A percentile compares a stretch with the other conserved stretches of the same genome.
These are phyloP conservation scores for Candida neerlandica DNA, from an alignment of 1,139 yeast genomes.

Conservation along the genomic window DNA sequence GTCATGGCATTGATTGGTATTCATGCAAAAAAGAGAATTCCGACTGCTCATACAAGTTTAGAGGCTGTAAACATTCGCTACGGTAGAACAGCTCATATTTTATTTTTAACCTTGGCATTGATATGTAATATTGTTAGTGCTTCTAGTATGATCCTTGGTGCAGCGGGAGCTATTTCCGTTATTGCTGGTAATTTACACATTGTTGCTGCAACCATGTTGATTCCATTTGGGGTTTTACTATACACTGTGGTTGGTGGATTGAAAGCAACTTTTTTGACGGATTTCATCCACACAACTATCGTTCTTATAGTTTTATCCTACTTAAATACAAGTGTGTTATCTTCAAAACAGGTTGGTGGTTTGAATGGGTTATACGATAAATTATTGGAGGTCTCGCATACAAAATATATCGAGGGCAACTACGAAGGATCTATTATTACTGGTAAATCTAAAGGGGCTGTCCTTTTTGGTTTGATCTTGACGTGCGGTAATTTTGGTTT, in stretches of 20 bases:
- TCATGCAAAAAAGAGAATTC: conserved; percentile 34
- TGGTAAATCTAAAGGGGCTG: conserved; percentile 35
- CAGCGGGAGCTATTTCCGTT: conserved; percentile 36
- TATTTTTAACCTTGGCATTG: conserved; percentile 34
- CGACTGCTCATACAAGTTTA: conserved; percentile 31
- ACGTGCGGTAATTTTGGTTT: conserved; percentile 35
- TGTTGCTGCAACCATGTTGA: conserved; percentile 34
- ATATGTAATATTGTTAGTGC: conserved; percentile 35
- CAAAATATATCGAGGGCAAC: conserved; percentile 31
- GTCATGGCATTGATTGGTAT: conserved; percentile 32
- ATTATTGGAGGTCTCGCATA: conserved; percentile 19
- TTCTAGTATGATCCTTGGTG: conserved; percentile 40
- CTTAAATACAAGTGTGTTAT: conserved; percentile 28
- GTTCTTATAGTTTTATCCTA: conserved; percentile 31
- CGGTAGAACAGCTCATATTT: conserved; percentile 30
- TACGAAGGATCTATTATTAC: conserved; percentile 37
- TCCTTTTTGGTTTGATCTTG: conserved; percentile 31
- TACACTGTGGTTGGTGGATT: conserved; percentile 44
- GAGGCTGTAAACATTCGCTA: conserved; percentile 35
- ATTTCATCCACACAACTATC: conserved; percentile 37
- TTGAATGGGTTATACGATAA: conserved; percentile 29
- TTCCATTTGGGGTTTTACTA: conserved; percentile 39
- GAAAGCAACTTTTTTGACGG: conserved; percentile 43
- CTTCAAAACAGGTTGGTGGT: conserved; percentile 31
- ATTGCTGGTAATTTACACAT: conserved; percentile 36